Base-by-base conservation (phyloP, 2,329 filamentous ascomycete genomes). In the Fusarium brevicatenulatum region DNA sequence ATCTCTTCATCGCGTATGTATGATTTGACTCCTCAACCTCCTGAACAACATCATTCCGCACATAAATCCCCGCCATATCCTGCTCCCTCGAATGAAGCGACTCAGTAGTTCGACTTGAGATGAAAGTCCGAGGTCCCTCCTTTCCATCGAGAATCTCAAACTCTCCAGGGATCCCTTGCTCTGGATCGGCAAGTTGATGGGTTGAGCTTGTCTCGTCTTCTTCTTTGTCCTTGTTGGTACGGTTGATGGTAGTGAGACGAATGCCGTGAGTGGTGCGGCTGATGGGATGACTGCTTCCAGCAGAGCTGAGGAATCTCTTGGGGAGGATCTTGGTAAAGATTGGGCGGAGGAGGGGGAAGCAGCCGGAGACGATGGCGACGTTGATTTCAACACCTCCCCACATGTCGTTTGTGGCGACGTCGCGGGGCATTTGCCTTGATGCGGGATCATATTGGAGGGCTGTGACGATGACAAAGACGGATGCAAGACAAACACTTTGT, bases 361-460 rank as follows among this genome's bases (percentile, higher is more conserved):
- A 77, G 4, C 72, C 72, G 12, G 74, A 76, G 13, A 77, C 74
- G 11, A 76, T 74, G 21, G 72, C 75, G 1, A 77, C 63, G 16
- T 77, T 76, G 7, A 77, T 67, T 8, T 76, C 75, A 5, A 76
- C 74, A 2, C 63, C 39, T 18, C 68, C 75, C 75, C 72, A 77
- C 37, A 73, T 61, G 21, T 73, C 60, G 21, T 75, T 64, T 19
- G 66, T 25, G 2, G 70, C 71, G 21, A 70, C 53, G 1, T 74
- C 74, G n/a, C 70, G 65, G 8, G 72, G 72, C 71, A 76, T 74
- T 37, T 77, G 68, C 6, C 62, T 74, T 4, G 75, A 69, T 2
- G 72, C 52, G 2, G 68, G 50, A 36, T 76, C 56, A 13, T 76
- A 76, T 16, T 49, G 23, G 3, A 74, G 68, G 1, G 70, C 62